These are phyloP conservation scores for Thalassiosira sp. DNA, from an alignment of 352 stramenopile genomes.

Conservation along the genomic window DNA sequence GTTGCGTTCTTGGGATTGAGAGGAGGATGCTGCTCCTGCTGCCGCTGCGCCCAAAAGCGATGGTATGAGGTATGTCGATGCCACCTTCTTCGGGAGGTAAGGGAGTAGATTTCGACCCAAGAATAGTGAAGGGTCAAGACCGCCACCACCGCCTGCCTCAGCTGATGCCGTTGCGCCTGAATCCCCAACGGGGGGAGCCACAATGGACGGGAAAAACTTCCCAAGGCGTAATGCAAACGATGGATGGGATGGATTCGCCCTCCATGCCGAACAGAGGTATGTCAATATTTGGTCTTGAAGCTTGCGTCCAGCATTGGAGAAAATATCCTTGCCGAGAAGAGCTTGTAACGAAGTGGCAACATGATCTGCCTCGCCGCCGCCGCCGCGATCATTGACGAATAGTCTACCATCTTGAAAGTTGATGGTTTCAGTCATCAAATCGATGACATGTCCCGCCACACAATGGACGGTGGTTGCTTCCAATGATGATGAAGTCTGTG, in stretches of 20 bases:
- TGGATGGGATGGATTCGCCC: slow-evolving; percentile 48
- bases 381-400: slow-evolving; percentile 8
- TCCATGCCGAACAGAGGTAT: slow-evolving; percentile 61
- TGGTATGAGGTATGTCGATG: slow-evolving; percentile 53
- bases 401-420: slow-evolving; percentile 56
- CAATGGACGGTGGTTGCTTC: background rate
- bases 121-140: slow-evolving; percentile 52
- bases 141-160: background rate
- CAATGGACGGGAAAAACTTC: slow-evolving; percentile 52
- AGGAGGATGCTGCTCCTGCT: slow-evolving; percentile 28
- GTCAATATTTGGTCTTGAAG: slow-evolving; percentile 53
- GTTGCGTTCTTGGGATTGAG: slow-evolving; percentile 16
- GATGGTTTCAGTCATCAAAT: slow-evolving; percentile 55
- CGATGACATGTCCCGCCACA: slow-evolving; percentile 41
- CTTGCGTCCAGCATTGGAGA: slow-evolving; percentile 23
- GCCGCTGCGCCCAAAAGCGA: slow-evolving; percentile 59
- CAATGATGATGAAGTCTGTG: slow-evolving; percentile 5
- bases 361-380: slow-evolving; percentile 21
- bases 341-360: slow-evolving; percentile 44
- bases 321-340: slow-evolving; percentile 40
- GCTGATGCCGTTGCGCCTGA: background rate
- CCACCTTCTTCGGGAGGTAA: slow-evolving; percentile 50
- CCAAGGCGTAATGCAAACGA: slow-evolving; percentile 50
- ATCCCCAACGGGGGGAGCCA: slow-evolving; percentile 25
- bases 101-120: slow-evolving; percentile 68